Evolutionary conservation across 768 basidiomycete genomes (phyloP).

Genomic region (Leccinum boreale): DNA sequence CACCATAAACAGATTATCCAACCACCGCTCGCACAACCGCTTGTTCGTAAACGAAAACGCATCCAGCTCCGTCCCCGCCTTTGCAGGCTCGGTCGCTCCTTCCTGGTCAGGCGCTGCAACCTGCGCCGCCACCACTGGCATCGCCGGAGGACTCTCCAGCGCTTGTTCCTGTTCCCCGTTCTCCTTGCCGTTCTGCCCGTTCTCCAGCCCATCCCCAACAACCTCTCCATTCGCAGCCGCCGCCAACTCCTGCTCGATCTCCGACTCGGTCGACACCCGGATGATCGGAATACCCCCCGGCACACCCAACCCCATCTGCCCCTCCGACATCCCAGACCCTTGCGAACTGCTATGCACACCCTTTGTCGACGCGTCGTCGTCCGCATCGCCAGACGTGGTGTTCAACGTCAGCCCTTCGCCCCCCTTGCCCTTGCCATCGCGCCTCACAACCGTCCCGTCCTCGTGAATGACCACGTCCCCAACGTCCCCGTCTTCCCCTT

Average conservation of each 20-base stretch:
- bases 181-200: constrained; percentile 9
- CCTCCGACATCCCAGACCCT: constrained; percentile 28
- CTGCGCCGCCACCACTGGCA: constrained; percentile 40
- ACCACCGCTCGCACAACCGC: constrained; percentile 94
- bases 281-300: constrained; percentile 58
- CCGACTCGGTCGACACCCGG: constrained; percentile 70
- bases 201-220: background rate
- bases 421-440: constrained; percentile 3
- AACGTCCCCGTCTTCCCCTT: background rate
- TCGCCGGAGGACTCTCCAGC: background rate
- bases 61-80: constrained; percentile 42
- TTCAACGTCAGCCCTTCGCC: constrained; percentile 4
- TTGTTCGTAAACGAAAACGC: constrained; percentile 94
- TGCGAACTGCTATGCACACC: constrained; percentile 43
- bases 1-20: constrained; percentile 98
- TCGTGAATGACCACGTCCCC: constrained; percentile 54
- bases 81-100: constrained; percentile 14
- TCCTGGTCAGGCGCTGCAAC: constrained; percentile 26
- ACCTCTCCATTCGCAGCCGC: constrained; percentile 27
- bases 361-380: constrained; percentile 71
- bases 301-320: constrained; percentile 3
- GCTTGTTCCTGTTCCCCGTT: constrained; percentile 13
- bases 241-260: constrained; percentile 44
- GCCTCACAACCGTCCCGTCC: constrained; percentile 49
- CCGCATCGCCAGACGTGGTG: constrained; percentile 23